These are phyloP conservation scores for Collybiopsis confluens DNA, from an alignment of 768 basidiomycete species.

Conservation along the genomic window DNA sequence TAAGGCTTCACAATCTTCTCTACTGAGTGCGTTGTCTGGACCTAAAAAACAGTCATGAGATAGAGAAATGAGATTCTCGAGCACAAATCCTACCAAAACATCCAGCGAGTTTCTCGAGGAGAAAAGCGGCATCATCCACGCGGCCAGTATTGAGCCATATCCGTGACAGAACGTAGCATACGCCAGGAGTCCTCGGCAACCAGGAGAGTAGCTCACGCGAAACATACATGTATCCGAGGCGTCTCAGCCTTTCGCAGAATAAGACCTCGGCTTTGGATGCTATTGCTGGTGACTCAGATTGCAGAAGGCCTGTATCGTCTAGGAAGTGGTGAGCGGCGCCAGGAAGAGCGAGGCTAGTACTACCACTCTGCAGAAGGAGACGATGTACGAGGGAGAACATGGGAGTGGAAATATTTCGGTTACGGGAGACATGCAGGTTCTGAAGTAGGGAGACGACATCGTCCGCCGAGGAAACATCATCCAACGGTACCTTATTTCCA, in stretches of 20 bases:
- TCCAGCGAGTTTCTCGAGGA: slow-evolving; percentile 72
- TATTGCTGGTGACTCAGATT: slow-evolving; percentile 63
- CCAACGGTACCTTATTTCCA: slow-evolving; percentile 19
- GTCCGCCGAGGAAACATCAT: slow-evolving; percentile 34
- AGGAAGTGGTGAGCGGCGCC: slow-evolving; percentile 68
- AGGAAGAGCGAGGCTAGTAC: slow-evolving; percentile 42
- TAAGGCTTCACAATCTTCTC: slow-evolving; percentile 63
- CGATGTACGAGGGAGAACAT: slow-evolving; percentile 62
- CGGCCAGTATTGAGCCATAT: slow-evolving; percentile 64
- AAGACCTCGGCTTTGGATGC: slow-evolving; percentile 65
- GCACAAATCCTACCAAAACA: slow-evolving; percentile 57
- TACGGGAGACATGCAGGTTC: slow-evolving; percentile 68
- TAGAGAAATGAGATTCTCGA: slow-evolving; percentile 8
- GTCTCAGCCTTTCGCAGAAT: slow-evolving; percentile 68
- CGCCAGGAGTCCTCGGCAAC: slow-evolving; percentile 76
- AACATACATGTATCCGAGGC: slow-evolving; percentile 56
- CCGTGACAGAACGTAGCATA: slow-evolving; percentile 67
- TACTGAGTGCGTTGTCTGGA: slow-evolving; percentile 42
- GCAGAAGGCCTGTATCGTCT: slow-evolving; percentile 59
- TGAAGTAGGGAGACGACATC: slow-evolving; percentile 68
- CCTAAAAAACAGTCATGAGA: slow-evolving; percentile 26
- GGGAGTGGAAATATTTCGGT: slow-evolving; percentile 39
- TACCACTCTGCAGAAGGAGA: slow-evolving; percentile 50
- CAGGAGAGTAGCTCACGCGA: slow-evolving; percentile 66
- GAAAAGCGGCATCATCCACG: slow-evolving; percentile 65